phyloP scores from a whole-genome alignment of 2,329 filamentous ascomycete genomes.

The Sporothrix pseudoabietina region DNA sequence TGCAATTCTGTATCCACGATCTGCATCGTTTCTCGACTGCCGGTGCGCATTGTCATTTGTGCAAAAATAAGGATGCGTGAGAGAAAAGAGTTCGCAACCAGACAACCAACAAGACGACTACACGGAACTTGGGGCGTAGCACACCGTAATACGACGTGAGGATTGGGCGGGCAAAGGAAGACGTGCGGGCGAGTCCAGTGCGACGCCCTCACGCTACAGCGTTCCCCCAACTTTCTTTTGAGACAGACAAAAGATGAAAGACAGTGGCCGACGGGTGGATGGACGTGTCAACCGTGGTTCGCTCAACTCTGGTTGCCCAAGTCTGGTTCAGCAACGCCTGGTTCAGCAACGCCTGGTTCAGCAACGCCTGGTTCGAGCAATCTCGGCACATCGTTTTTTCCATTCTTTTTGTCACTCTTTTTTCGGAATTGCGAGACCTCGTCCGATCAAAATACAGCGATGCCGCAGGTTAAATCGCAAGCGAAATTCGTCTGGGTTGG shows the following conservation, averaged over 20 bases:
- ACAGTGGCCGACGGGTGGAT: neutral
- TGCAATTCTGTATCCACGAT: neutral
- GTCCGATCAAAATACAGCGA: constrained; percentile 2
- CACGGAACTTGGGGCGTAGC: constrained; percentile 7
- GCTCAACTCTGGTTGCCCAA: constrained; percentile 6
- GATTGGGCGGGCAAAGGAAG: neutral
- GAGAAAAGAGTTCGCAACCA: neutral
- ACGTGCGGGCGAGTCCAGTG: neutral
- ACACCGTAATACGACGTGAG: constrained; percentile 4
- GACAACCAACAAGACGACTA: neutral
- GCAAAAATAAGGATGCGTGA: constrained; percentile 10
- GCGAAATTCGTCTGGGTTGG: constrained; percentile 17
- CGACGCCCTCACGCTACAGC: neutral
- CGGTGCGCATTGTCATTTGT: constrained; percentile 23
- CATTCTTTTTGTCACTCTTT: neutral
- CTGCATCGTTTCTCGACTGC: neutral
- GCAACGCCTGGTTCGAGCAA: constrained; percentile 14
- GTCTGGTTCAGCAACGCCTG: constrained; percentile 10
- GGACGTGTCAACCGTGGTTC: neutral
- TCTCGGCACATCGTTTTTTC: constrained; percentile 10
- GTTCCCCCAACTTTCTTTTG: neutral
- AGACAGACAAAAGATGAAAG: too few relatives aligned
- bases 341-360: constrained; percentile 10
- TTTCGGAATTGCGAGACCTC: constrained; percentile 14
- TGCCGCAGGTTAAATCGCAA: constrained; percentile 22